phyloP scores from a whole-genome alignment of 495 filamentous ascomycete species.

The Chaetomium fimeti region DNA sequence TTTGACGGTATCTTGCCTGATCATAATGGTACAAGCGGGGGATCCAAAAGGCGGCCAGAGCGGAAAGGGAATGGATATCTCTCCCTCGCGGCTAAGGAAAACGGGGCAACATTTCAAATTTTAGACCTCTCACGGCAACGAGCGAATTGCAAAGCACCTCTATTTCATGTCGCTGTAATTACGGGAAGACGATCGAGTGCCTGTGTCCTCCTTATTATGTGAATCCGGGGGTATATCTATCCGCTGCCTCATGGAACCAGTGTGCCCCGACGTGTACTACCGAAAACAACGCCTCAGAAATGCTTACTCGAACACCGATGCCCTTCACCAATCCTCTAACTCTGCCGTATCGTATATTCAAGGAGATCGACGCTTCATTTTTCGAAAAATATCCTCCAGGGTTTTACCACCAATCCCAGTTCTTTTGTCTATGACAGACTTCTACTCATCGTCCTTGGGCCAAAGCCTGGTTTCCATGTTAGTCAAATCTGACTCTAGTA shows the following conservation, averaged over 20 bases:
- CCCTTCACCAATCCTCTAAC: not conserved
- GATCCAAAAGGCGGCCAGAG: not conserved
- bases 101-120: not conserved
- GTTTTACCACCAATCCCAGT: no score
- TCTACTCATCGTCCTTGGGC: constrained; percentile 35
- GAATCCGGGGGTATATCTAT: not conserved
- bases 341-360: not conserved
- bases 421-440: not conserved
- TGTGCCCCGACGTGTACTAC: not conserved
- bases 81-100: not conserved
- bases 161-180: not conserved
- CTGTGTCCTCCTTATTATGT: not conserved
- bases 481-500: not conserved
- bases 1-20: not conserved
- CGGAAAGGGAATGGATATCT: not conserved
- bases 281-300: not conserved
- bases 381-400: not conserved
- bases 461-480: constrained; percentile 25
- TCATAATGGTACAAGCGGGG: not conserved
- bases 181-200: not conserved
- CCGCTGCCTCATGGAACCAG: not conserved
- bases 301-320: not conserved
- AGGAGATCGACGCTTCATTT: not conserved
- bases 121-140: constrained; percentile 19
- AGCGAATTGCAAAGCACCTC: not conserved